Base-by-base conservation (phyloP, 306 rosid genomes). In the Glycine tomentella region DNA sequence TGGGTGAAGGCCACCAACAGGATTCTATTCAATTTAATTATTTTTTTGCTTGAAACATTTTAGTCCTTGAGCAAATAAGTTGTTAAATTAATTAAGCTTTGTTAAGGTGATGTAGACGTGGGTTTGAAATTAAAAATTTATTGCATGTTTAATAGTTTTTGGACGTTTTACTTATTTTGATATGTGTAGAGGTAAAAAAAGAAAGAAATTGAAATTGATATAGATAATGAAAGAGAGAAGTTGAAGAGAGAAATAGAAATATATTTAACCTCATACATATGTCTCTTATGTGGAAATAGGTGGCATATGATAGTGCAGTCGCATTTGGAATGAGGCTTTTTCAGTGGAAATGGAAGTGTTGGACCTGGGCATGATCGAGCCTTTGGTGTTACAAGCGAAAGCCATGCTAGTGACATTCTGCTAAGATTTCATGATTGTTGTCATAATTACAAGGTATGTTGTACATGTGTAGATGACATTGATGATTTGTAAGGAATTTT, bases 241-340 rank as follows among this genome's bases (percentile, higher is more conserved):
- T 20, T 20, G 20, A 20, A 20, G 20, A 20, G 20, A 20, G 20
- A 20, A 20, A 20, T 20, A 20, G 20, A 15, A 63, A 25, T 7
- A n/a, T 84, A 11, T 72, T 45, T 46, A 61, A 75, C 78, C 78
- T 75, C 4, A 42, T 55, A 52, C 45, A 20, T 20, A 69, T 77
- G 36, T 44, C 17, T 72, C 33, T 73, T 11, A 12, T 66, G 34
- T 68, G 55, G 81, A n/a, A 86, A 78, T 83, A 95, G 99, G 76
- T 93, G 76, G 97, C 99, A n/a, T 89, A 96, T 38, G 98, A 98
- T 74, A 93, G 99, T 87, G 99, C 98, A 51, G 98, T 95, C 81
- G 94, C 98, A 86, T 95, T 91, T 86, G 99, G 99, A 45, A 91
- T 95, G 92, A 98, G 94, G 79, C 86, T n/a, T 95, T 80, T 93